These are phyloP conservation scores for Sphaerobolus stellatus DNA, from an alignment of 1,284 basidiomycete species.

Conservation along the genomic window DNA sequence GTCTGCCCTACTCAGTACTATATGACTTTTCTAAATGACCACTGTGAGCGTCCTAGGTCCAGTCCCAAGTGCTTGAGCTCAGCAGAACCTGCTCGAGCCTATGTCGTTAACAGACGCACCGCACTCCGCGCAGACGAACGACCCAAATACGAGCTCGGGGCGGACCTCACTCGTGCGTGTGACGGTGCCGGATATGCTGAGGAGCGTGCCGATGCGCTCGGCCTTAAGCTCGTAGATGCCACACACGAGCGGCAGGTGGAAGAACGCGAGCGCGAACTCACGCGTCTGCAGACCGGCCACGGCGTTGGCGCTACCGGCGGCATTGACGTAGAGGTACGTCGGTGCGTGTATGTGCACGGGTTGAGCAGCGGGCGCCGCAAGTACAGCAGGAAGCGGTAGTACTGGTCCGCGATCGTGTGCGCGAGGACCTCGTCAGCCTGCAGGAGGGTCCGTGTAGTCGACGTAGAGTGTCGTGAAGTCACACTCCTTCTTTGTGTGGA, in stretches of 20 bases:
- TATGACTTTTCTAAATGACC: too few relatives aligned
- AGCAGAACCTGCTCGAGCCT: too few relatives aligned
- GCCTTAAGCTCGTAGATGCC: slow-evolving; percentile 96
- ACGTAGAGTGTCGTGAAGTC: slow-evolving; percentile 95
- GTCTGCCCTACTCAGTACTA: too few relatives aligned
- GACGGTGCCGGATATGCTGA: slow-evolving; percentile 95
- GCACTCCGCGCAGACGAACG: slow-evolving; percentile 91
- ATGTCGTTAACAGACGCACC: slow-evolving; percentile 87
- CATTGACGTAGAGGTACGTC: slow-evolving; percentile 91
- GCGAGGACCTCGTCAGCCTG: slow-evolving; percentile 90
- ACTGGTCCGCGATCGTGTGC: slow-evolving; percentile 89
- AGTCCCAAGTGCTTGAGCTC: too few relatives aligned
- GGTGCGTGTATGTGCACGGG: slow-evolving; percentile 83
- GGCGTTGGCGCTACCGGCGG: slow-evolving; percentile 71
- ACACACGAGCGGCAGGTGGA: slow-evolving; percentile 88
- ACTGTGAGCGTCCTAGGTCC: too few relatives aligned
- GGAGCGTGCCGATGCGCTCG: slow-evolving; percentile 88
- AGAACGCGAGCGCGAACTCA: slow-evolving; percentile 95
- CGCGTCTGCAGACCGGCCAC: slow-evolving; percentile 87
- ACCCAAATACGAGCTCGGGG: slow-evolving; percentile 92
- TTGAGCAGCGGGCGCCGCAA: slow-evolving; percentile 88
- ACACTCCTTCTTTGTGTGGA: slow-evolving; percentile 90
- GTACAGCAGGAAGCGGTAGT: slow-evolving; percentile 96
- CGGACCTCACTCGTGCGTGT: slow-evolving; percentile 97
- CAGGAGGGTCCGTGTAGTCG: slow-evolving; percentile 89